A percentile compares a stretch with the other conserved stretches of the same genome.
These are phyloP conservation scores for Helianthus tuberosus DNA, from an alignment of 129 eudicot genomes.

Conservation along the genomic window DNA sequence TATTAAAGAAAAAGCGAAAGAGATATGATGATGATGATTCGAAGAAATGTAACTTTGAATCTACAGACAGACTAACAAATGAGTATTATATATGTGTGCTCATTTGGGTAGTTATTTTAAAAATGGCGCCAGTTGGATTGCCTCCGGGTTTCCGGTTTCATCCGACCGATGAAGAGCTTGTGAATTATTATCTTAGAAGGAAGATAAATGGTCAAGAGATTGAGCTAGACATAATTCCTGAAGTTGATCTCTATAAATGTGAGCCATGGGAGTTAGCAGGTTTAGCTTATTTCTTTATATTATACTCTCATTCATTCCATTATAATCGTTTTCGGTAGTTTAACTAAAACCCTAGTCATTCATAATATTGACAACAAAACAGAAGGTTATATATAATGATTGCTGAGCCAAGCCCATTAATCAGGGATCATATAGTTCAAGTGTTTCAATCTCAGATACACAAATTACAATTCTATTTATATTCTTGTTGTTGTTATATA, in stretches of 20 bases:
- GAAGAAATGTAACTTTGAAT: slow-evolving; percentile 74
- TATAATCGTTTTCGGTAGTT: no score
- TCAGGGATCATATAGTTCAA: no score
- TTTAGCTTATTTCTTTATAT: background rate
- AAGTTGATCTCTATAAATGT: background rate
- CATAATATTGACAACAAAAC: no score
- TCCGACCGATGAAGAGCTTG: background rate
- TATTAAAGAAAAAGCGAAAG: slow-evolving; percentile 54
- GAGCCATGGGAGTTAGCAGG: slow-evolving; percentile 6
- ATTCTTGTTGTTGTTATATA: background rate
- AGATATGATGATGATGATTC: slow-evolving; percentile 52
- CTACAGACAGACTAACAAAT: slow-evolving; percentile 28
- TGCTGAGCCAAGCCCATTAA: no score
- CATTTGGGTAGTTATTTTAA: slow-evolving; percentile 3
- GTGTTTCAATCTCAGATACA: no score
- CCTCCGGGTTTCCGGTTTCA: slow-evolving; percentile 93
- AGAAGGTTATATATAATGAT: no score
- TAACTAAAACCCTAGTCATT: no score
- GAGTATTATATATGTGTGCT: slow-evolving; percentile 13
- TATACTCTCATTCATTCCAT: no score
- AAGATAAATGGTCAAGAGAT: background rate
- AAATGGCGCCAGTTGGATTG: slow-evolving; percentile 92
- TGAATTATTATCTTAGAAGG: background rate
- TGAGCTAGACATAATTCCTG: background rate
- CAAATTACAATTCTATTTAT: no score